A percentile compares a stretch with the other conserved stretches of the same genome.
phyloP scores from a whole-genome alignment of 2,329 filamentous ascomycete genomes.

The Aspergillus phoenicis region DNA sequence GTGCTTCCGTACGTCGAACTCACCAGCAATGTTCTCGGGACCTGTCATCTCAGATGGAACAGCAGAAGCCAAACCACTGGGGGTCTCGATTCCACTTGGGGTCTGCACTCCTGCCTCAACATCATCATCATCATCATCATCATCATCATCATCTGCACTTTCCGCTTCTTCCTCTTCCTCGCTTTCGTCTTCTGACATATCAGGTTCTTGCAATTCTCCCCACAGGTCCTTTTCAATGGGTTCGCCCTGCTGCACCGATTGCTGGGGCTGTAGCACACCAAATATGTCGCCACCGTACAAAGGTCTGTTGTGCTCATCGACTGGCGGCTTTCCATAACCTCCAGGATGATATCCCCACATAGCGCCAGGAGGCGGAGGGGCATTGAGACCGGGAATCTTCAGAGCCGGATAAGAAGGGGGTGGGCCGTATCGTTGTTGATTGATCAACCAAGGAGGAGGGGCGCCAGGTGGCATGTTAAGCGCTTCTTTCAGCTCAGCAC shows the following conservation, averaged over 20 bases:
- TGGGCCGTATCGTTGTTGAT: conserved; percentile 90
- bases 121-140: no score
- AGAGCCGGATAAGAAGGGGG: conserved; percentile 94
- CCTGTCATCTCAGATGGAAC: conserved; percentile 78
- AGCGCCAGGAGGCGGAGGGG: conserved; percentile 83
- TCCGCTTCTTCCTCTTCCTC: conserved; percentile 75
- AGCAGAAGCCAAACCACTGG: conserved; percentile 76
- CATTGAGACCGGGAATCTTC: conserved; percentile 91
- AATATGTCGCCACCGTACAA: conserved; percentile 95
- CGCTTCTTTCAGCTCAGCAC: conserved; percentile 85
- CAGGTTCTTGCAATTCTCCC: conserved; percentile 85
- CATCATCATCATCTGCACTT: conserved; percentile 58
- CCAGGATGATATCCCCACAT: conserved; percentile 95
- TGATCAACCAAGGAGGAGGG: conserved; percentile 95
- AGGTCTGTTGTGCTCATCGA: conserved; percentile 89
- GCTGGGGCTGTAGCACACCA: conserved; percentile 68
- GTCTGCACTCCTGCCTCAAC: conserved; percentile 62
- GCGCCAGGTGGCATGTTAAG: conserved; percentile 91
- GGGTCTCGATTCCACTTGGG: conserved; percentile 76
- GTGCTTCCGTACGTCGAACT: conserved; percentile 89
- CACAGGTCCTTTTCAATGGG: conserved; percentile 84
- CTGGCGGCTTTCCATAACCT: conserved; percentile 92
- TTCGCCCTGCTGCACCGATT: conserved; percentile 68
- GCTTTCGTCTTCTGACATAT: conserved; percentile 68
- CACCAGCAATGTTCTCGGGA: conserved; percentile 76